These are phyloP conservation scores for Cutaneotrichosporon spelunceum DNA, from an alignment of 1,284 basidiomycete genomes.

Conservation along the genomic window DNA sequence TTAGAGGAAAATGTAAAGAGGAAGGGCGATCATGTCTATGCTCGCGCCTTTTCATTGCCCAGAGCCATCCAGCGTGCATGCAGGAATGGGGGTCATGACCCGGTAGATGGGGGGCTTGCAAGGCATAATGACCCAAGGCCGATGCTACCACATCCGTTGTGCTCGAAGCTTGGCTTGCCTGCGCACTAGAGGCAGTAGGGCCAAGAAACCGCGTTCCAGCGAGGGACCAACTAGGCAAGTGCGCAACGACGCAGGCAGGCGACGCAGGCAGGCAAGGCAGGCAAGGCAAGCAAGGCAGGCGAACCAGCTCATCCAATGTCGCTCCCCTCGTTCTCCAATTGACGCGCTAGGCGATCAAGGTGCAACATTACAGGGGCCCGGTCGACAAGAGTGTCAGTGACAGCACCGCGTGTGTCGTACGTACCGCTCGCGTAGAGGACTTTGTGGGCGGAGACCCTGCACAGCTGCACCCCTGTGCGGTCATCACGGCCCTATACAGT, in stretches of 20 bases:
- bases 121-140: constrained; percentile 5
- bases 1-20: background rate
- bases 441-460: background rate
- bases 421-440: background rate
- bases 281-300: constrained; percentile 3
- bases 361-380: background rate
- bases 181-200: background rate
- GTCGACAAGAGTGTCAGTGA: background rate
- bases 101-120: background rate
- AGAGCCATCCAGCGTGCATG: background rate
- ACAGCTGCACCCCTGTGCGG: background rate
- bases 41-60: background rate
- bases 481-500: too few relatives aligned
- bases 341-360: background rate
- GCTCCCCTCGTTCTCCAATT: background rate
- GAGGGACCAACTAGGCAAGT: background rate
- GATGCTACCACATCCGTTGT: constrained; percentile 11
- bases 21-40: background rate
- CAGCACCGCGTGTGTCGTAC: background rate
- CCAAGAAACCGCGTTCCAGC: constrained; percentile 3
- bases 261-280: background rate
- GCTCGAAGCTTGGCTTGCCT: constrained; percentile 5
- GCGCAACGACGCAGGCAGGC: too few relatives aligned
- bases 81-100: background rate
- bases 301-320: background rate